These are phyloP conservation scores for Pythium dissotocum DNA, from an alignment of 352 stramenopile genomes.

Conservation along the genomic window DNA sequence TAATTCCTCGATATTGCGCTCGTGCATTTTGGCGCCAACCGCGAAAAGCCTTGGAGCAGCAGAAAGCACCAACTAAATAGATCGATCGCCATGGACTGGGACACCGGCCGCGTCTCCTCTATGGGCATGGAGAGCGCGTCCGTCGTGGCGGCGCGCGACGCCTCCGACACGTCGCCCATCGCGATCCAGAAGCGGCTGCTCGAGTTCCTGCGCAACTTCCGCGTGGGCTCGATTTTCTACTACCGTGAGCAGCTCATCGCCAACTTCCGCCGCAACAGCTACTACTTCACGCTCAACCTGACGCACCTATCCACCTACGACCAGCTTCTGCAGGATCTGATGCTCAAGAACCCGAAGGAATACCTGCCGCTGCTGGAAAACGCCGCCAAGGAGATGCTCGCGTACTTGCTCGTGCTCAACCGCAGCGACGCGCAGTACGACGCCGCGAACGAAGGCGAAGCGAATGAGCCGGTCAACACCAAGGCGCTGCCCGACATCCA, in stretches of 20 bases:
- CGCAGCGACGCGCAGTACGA: conserved; percentile 40
- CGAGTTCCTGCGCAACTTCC: conserved; percentile 89
- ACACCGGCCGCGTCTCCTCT: conserved; percentile 72
- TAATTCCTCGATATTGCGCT: not conserved
- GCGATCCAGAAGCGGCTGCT: conserved; percentile 66
- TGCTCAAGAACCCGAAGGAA: conserved; percentile 86
- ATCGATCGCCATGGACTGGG: conserved; percentile 71
- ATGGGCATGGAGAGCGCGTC: conserved; percentile 79
- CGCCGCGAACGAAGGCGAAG: conserved; percentile 3
- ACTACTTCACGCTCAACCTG: conserved; percentile 83
- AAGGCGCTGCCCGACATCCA: conserved; percentile 73
- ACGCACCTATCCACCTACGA: conserved; percentile 87
- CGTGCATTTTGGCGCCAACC: conserved; percentile 9
- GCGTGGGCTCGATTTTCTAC: conserved; percentile 82
- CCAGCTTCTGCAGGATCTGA: conserved; percentile 79
- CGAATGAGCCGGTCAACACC: conserved; percentile 30
- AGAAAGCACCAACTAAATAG: not conserved
- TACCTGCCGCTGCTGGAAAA: conserved; percentile 84
- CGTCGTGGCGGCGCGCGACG: conserved; percentile 46
- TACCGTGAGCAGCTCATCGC: conserved; percentile 90
- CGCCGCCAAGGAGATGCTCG: conserved; percentile 79
- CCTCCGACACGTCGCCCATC: conserved; percentile 50
- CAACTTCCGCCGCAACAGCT: conserved; percentile 75
- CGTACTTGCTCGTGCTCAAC: conserved; percentile 60
- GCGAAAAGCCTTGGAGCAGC: not conserved